These are phyloP conservation scores for Naematelia encephala DNA, from an alignment of 768 basidiomycete species.

Conservation along the genomic window DNA sequence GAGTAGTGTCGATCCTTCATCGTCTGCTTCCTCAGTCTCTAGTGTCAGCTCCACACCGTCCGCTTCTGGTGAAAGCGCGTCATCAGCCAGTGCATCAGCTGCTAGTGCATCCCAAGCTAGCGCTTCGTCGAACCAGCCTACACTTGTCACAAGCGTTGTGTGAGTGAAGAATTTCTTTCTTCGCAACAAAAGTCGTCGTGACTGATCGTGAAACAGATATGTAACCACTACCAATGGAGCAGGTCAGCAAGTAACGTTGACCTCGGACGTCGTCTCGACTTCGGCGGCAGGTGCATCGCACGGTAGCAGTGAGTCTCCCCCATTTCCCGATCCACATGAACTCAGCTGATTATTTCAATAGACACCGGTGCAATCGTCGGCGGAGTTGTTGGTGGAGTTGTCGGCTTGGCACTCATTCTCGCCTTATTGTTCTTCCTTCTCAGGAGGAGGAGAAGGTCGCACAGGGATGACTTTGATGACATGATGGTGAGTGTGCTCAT, in stretches of 20 bases:
- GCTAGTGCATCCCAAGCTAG: too few relatives aligned
- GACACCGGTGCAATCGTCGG: slow-evolving; percentile 43
- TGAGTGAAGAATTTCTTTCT: not conserved
- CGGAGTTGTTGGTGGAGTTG: slow-evolving; percentile 41
- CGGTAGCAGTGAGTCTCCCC: not conserved
- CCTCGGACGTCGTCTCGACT: not conserved
- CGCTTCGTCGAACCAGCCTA: not conserved
- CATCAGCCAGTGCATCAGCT: too few relatives aligned
- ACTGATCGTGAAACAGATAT: not conserved
- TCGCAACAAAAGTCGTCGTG: not conserved
- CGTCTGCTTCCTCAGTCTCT: too few relatives aligned
- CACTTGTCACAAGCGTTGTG: not conserved
- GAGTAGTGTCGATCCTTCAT: too few relatives aligned
- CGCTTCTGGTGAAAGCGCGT: not conserved
- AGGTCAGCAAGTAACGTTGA: too few relatives aligned
- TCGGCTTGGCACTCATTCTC: slow-evolving; percentile 35
- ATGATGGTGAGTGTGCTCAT: slow-evolving; percentile 42
- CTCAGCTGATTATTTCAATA: not conserved
- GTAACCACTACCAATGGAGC: not conserved
- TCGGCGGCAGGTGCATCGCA: not conserved
- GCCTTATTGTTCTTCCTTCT: slow-evolving; percentile 36
- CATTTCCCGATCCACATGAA: not conserved
- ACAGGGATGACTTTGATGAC: slow-evolving; percentile 47
- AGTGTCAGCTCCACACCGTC: too few relatives aligned
- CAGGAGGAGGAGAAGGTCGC: slow-evolving; percentile 28